phyloP scores from a whole-genome alignment of 2,329 filamentous ascomycete genomes.

The Nectriaceae sp. region DNA sequence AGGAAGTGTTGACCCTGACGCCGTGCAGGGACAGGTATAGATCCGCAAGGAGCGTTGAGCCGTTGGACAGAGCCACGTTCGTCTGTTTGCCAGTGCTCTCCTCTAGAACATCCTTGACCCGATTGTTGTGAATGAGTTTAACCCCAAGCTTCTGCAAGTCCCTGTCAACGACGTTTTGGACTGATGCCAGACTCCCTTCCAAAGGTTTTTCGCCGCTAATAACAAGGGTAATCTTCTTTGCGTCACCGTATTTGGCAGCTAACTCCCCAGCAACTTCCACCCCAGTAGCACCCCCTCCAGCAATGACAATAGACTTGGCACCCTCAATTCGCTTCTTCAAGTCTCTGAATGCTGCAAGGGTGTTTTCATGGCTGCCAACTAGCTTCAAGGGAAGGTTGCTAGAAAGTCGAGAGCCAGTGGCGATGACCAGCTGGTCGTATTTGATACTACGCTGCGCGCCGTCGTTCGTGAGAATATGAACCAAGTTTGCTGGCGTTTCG shows the following conservation, averaged over 20 bases:
- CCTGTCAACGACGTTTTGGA: constrained; percentile 30
- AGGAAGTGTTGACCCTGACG: constrained; percentile 43
- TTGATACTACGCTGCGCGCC: constrained; percentile 33
- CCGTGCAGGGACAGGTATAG: constrained; percentile 50
- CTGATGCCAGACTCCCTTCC: constrained; percentile 22
- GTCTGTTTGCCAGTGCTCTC: constrained; percentile 8
- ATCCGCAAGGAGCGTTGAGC: constrained; percentile 32
- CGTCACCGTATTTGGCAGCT: constrained; percentile 31
- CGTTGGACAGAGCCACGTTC: constrained; percentile 32
- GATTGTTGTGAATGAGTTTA: constrained; percentile 32
- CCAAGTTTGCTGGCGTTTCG: constrained; percentile 34
- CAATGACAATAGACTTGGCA: constrained; percentile 38
- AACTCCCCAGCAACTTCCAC: constrained; percentile 41
- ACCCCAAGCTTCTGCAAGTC: constrained; percentile 31
- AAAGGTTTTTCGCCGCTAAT: constrained; percentile 22
- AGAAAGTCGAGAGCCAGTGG: constrained; percentile 52
- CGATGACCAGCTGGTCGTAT: constrained; percentile 56
- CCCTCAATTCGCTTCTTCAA: constrained; percentile 24
- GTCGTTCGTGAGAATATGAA: constrained; percentile 37
- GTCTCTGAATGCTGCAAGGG: constrained; percentile 36
- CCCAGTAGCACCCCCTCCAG: constrained; percentile 41
- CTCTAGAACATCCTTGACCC: constrained; percentile 28
- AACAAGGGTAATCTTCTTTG: constrained; percentile 30
- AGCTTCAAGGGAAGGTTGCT: constrained; percentile 49
- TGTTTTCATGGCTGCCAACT: constrained; percentile 45